Base-by-base conservation (phyloP, 2,329 filamentous ascomycete species). In the Colletotrichum ledebouriae region DNA sequence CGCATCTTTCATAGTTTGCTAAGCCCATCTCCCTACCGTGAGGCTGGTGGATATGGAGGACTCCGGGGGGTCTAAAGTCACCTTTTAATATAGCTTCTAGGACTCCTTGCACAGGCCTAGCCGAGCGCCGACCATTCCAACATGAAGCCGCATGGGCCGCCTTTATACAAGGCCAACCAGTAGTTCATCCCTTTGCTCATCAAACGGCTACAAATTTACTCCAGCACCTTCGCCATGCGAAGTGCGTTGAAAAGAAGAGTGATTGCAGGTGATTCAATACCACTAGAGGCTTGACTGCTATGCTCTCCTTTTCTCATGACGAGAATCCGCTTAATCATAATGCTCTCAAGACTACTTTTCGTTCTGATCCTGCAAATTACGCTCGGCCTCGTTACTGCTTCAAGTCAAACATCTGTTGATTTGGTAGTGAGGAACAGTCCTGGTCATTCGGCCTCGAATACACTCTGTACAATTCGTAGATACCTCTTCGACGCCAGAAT, bases 111-210 rank as follows among this genome's bases (percentile, higher is more conserved):
- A 34, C 10, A 3, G 9, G n/a, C 11, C 37, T 33, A n/a, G 34
- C 52, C 52, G 33, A 52, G 49, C 49, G 49, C 49, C 49, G 22
- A 52, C 49, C 29, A 34, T 12, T 22, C 12, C 49, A 34, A 52
- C 2, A n/a, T n/a, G n/a, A n/a, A n/a, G n/a, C n/a, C n/a, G n/a
- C n/a, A n/a, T n/a, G n/a, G n/a, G n/a, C n/a, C n/a, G n/a, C n/a
- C n/a, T n/a, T n/a, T n/a, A n/a, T n/a, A n/a, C n/a, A n/a, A n/a
- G n/a, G n/a, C 7, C 17, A 4, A 22, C 15, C 37, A 29, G 44
- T 25, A 17, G 20, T 41, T 29, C 44, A 29, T 59, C 57, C 53
- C 34, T 57, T 44, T 12, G 37, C 53, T 29, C 53, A 57, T 57
- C 53, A 57, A 57, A 57, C 53, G 42, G 13, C 37, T 22, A 57